phyloP scores from a whole-genome alignment of 129 eudicot genomes.

The Lactuca saligna region DNA sequence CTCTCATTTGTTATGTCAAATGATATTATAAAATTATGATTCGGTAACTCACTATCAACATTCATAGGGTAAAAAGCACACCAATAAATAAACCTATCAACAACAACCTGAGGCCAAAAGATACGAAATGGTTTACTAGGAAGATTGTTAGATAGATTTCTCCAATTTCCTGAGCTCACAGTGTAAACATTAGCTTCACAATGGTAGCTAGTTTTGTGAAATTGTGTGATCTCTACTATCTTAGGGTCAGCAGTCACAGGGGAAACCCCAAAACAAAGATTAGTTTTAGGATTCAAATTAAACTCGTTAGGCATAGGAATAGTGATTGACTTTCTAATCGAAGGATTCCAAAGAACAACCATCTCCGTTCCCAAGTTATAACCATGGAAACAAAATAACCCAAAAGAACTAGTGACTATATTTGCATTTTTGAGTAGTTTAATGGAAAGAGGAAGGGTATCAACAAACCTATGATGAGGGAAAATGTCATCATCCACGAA shows the following conservation, averaged over 20 bases:
- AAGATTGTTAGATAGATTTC: too few relatives aligned
- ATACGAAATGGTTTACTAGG: too few relatives aligned
- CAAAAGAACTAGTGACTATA: neutral
- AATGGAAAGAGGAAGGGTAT: neutral
- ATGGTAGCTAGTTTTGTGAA: neutral
- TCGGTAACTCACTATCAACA: neutral
- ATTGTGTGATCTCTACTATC: neutral
- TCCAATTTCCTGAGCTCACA: too few relatives aligned
- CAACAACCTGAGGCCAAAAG: neutral
- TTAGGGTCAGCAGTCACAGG: slow-evolving; percentile 3
- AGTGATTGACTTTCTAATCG: neutral
- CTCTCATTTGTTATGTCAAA: too few relatives aligned
- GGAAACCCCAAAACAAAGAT: neutral
- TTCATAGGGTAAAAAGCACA: neutral
- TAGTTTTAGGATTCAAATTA: neutral
- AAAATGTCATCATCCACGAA: neutral
- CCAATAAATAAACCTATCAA: slow-evolving; percentile 2
- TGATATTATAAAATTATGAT: too few relatives aligned
- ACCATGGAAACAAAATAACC: neutral
- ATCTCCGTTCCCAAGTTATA: too few relatives aligned
- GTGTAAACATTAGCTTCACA: neutral
- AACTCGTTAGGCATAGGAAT: neutral
- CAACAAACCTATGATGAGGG: neutral
- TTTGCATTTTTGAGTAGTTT: neutral
- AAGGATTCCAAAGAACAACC: neutral